Percentiles rank a stretch among this genome's conserved stretches.
These are phyloP conservation scores for Balamuthia mandrillaris DNA, from an alignment of 208 protist genomes.

Conservation along the genomic window DNA sequence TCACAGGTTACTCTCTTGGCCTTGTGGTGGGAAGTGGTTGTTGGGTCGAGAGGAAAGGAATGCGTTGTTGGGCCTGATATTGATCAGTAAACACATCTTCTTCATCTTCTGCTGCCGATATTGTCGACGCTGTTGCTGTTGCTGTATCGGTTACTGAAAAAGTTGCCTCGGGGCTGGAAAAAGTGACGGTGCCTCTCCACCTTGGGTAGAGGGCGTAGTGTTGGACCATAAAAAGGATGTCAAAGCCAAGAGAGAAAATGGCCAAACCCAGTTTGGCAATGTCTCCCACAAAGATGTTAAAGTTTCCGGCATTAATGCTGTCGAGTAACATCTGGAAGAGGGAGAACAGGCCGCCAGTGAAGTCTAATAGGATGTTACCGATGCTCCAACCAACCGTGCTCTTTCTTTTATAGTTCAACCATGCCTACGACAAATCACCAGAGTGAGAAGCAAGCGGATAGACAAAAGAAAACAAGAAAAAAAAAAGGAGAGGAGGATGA, in stretches of 20 bases:
- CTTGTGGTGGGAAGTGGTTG: too few species aligned
- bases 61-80: too few species aligned
- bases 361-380: slow-evolving; percentile 19
- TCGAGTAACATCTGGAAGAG: slow-evolving; percentile 8
- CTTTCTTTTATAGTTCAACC: background rate
- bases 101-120: too few species aligned
- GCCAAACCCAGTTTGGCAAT: slow-evolving; percentile 5
- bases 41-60: too few species aligned
- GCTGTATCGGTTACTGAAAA: too few species aligned
- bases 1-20: too few species aligned
- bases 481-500: background rate
- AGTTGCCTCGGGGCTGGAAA: too few species aligned
- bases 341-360: slow-evolving; percentile 3
- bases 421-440: background rate
- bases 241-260: slow-evolving; percentile 6
- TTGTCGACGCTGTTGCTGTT: too few species aligned
- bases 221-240: slow-evolving; percentile 25
- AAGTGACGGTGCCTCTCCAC: too few species aligned
- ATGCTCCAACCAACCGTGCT: slow-evolving; percentile 39
- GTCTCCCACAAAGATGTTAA: background rate
- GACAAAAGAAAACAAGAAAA: background rate
- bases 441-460: background rate
- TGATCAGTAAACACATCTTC: too few species aligned
- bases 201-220: slow-evolving; percentile 27
- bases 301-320: background rate